Percentiles rank a stretch among this genome's conserved stretches.
Evolutionary conservation across 2,329 filamentous ascomycete species (phyloP).

Genomic region (Trematosphaeria pertusa): DNA sequence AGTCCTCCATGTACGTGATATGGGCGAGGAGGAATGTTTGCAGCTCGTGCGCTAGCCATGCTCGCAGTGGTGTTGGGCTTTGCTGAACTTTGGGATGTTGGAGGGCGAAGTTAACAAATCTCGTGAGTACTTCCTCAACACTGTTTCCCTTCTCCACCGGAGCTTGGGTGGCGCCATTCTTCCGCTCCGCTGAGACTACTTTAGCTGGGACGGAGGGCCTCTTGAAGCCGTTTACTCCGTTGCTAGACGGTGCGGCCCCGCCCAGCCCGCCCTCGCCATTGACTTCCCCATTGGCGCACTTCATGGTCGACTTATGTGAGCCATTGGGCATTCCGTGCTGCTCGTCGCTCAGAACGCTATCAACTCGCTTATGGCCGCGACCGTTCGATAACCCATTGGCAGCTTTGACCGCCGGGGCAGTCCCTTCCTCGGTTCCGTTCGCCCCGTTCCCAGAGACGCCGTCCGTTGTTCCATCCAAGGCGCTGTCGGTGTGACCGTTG

Average conservation of each 20-base stretch:
- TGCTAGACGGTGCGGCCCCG: background rate
- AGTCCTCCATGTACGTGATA: constrained; percentile 18
- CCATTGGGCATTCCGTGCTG: background rate
- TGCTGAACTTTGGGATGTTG: constrained; percentile 14
- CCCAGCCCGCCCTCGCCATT: background rate
- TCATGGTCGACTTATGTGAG: background rate
- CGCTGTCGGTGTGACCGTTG: background rate
- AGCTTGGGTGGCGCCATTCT: background rate
- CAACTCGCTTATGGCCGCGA: background rate
- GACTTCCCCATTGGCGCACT: background rate
- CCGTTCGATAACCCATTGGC: no score
- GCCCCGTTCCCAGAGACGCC: no score
- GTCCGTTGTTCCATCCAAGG: background rate
- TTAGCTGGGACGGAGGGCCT: background rate
- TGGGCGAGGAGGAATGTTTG: constrained; percentile 23
- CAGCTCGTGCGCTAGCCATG: constrained; percentile 16
- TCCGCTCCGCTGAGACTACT: background rate
- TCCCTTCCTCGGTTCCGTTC: background rate
- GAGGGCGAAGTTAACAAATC: constrained; percentile 13
- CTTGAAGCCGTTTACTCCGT: constrained; percentile 7
- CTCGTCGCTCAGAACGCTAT: background rate
- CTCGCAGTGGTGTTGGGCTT: constrained; percentile 2
- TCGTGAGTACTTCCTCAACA: constrained; percentile 10
- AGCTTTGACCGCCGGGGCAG: background rate
- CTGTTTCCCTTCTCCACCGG: background rate